Percentiles rank a stretch among this genome's conserved stretches.
Evolutionary conservation across 1,284 basidiomycete species (phyloP).

Genomic region (Boletellus deceptivus): DNA sequence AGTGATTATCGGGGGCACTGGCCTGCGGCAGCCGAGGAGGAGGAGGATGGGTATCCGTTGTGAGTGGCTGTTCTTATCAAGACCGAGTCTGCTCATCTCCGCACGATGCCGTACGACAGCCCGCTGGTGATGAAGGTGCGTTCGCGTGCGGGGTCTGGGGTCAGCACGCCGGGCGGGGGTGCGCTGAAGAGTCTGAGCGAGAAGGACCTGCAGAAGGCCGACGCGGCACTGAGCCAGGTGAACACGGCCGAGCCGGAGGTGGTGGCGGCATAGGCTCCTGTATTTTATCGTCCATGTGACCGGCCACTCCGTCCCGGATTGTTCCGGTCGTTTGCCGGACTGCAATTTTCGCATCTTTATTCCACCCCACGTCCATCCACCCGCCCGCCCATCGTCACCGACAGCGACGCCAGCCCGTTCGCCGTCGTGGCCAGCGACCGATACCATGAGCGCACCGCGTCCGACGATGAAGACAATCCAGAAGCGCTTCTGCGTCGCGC

Average conservation of each 20-base stretch:
- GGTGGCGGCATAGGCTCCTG: too few species aligned
- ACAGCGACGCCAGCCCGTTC: slow-evolving; percentile 13
- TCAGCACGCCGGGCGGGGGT: slow-evolving; percentile 84
- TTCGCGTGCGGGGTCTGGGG: slow-evolving; percentile 83
- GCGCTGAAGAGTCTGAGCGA: slow-evolving; percentile 78
- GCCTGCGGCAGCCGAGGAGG: slow-evolving; percentile 67
- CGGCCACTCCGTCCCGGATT: slow-evolving; percentile 13
- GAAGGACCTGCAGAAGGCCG: slow-evolving; percentile 78
- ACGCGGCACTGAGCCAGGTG: slow-evolving; percentile 76
- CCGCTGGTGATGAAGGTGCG: slow-evolving; percentile 90
- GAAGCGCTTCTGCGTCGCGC: slow-evolving; percentile 49
- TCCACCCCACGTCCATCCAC: slow-evolving; percentile 1
- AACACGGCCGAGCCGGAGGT: slow-evolving; percentile 30
- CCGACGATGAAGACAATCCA: slow-evolving; percentile 54
- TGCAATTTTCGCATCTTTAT: background rate
- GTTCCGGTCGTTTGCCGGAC: slow-evolving; percentile 6
- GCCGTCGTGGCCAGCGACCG: background rate
- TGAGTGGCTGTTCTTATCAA: slow-evolving; percentile 38
- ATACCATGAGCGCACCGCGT: slow-evolving; percentile 32
- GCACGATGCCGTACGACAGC: slow-evolving; percentile 39
- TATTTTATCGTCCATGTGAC: too few species aligned
- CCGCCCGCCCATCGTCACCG: slow-evolving; percentile 4
- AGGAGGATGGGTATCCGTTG: slow-evolving; percentile 92
- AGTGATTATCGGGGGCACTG: slow-evolving; percentile 87
- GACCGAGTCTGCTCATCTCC: slow-evolving; percentile 16